Conservation (phyloP, 2,329 filamentous ascomycete species). For the Trichothecium roseum region DNA sequence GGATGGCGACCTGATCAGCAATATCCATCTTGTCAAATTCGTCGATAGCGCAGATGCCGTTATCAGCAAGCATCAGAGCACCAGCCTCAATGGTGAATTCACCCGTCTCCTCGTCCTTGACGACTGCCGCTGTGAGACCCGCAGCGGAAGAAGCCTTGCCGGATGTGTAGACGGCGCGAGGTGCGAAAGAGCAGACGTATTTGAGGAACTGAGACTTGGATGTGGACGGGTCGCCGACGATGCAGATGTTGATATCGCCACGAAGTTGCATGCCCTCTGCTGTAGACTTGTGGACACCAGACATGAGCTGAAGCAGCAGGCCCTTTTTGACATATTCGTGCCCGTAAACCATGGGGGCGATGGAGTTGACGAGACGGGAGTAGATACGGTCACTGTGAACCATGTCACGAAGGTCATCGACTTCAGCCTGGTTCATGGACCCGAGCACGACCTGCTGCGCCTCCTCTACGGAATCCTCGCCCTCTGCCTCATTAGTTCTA, state of each 20-base stretch:
- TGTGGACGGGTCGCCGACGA: conserved; percentile 93
- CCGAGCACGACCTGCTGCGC: conserved; percentile 81
- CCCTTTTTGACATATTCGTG: conserved; percentile 98
- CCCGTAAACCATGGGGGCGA: conserved; percentile 94
- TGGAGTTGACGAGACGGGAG: conserved; percentile 79
- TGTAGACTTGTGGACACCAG: conserved; percentile 87
- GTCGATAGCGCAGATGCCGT: conserved; percentile 95
- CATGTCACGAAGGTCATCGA: conserved; percentile 84
- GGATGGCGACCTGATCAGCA: conserved; percentile 91
- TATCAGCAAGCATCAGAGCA: conserved; percentile 93
- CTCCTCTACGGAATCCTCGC: conserved; percentile 63
- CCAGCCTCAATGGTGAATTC: conserved; percentile 98
- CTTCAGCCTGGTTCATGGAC: conserved; percentile 76
- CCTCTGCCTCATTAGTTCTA: conserved; percentile 47
- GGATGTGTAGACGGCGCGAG: conserved; percentile 92
- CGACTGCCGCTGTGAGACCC: conserved; percentile 90
- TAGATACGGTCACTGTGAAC: conserved; percentile 96
- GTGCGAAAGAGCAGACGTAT: conserved; percentile 95
- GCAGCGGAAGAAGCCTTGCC: conserved; percentile 96
- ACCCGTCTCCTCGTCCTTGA: conserved; percentile 97
- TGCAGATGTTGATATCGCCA: conserved; percentile 97
- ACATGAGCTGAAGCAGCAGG: conserved; percentile 84
- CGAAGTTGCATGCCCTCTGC: conserved; percentile 90
- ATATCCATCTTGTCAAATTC: conserved; percentile 99
- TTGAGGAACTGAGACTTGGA: conserved; percentile 98